Percentiles rank a stretch among this genome's conserved stretches.
Evolutionary conservation across 2,329 filamentous ascomycete species (phyloP).

Genomic region (Sporothrix globosa): DNA sequence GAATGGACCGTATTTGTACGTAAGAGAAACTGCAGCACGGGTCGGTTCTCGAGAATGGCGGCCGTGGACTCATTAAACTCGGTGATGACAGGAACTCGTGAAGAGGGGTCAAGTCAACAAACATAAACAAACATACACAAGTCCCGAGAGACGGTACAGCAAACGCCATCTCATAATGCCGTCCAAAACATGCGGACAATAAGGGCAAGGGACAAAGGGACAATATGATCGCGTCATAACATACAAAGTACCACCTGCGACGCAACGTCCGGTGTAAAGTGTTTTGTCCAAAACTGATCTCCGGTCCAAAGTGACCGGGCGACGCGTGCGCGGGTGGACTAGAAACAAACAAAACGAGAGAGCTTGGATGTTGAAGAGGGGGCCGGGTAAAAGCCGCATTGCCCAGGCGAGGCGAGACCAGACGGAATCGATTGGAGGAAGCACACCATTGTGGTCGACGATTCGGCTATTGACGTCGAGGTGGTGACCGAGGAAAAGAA

Average conservation of each 20-base stretch:
- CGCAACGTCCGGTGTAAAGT: slow-evolving; percentile 16
- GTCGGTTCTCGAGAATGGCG: background rate
- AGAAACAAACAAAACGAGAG: background rate
- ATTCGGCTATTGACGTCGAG: background rate
- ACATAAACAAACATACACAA: background rate
- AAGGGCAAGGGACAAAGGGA: background rate
- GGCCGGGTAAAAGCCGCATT: slow-evolving; percentile 14
- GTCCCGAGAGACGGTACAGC: background rate
- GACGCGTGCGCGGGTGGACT: background rate
- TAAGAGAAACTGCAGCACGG: background rate
- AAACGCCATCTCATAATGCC: background rate
- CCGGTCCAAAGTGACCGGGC: slow-evolving; percentile 4
- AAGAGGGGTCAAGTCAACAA: no score
- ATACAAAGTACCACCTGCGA: no score
- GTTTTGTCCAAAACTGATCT: background rate
- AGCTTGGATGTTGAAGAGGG: background rate
- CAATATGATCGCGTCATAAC: no score
- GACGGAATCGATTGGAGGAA: background rate
- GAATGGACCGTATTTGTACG: background rate
- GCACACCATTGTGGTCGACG: background rate
- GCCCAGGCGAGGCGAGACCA: background rate
- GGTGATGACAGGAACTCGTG: background rate
- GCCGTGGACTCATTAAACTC: background rate
- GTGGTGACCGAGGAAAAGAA: no score
- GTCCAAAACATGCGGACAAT: background rate